phyloP scores from a whole-genome alignment of 805 yeast species.

The Candida germanica region DNA sequence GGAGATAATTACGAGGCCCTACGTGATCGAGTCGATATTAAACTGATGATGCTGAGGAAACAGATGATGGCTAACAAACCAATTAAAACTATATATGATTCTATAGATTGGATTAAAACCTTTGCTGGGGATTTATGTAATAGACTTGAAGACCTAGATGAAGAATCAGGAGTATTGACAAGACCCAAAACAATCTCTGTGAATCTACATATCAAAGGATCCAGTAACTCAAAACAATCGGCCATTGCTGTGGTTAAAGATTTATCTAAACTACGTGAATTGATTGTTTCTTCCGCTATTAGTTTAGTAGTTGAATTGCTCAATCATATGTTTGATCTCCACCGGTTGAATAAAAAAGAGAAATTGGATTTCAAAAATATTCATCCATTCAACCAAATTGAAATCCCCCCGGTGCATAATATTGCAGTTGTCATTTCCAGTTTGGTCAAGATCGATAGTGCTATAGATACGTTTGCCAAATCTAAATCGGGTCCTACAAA shows the following conservation, averaged over 20 bases:
- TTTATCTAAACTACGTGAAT: constrained; percentile 32
- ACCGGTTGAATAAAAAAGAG: constrained; percentile 19
- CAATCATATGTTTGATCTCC: constrained; percentile 19
- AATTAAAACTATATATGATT: constrained; percentile 53
- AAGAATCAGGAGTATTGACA: constrained; percentile 40
- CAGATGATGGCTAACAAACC: constrained; percentile 60
- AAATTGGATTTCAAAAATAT: constrained; percentile 14
- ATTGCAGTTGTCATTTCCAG: constrained; percentile 49
- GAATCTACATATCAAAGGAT: constrained; percentile 20
- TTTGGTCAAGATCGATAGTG: constrained; percentile 26
- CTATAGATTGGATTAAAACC: constrained; percentile 75
- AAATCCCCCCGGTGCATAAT: constrained; percentile 44
- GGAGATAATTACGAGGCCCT: constrained; percentile 61
- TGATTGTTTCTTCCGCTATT: constrained; percentile 27
- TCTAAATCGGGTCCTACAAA: constrained; percentile 1
- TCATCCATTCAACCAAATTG: constrained; percentile 16
- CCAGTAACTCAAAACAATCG: constrained; percentile 37
- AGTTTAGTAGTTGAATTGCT: constrained; percentile 42
- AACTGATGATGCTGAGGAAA: constrained; percentile 87
- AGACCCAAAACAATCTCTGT: constrained; percentile 59
- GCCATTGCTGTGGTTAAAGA: constrained; percentile 35
- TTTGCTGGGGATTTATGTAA: constrained; percentile 76
- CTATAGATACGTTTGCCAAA: constrained; percentile 9
- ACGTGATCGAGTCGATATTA: constrained; percentile 56
- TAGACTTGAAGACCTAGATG: constrained; percentile 70